Conservation (phyloP, 495 filamentous ascomycete genomes). For the Hypomontagnella submonticulosa region DNA sequence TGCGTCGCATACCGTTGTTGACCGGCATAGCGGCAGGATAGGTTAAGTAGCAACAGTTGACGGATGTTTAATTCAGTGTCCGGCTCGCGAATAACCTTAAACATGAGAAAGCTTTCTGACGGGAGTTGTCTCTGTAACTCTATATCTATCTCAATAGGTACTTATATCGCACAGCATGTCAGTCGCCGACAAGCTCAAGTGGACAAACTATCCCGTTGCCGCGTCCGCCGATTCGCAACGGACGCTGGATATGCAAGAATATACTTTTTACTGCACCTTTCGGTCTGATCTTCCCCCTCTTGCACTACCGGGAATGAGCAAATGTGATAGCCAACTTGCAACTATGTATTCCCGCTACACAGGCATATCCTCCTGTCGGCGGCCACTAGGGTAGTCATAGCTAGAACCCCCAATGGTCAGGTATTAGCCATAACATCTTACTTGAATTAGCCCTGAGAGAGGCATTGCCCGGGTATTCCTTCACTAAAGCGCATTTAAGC, state of each 20-base stretch:
- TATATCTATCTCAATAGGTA: constrained; percentile 16
- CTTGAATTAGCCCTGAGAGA: background rate
- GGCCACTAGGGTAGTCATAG: background rate
- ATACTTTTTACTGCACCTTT: constrained; percentile 35
- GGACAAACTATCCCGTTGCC: constrained; percentile 18
- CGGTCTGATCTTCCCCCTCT: constrained; percentile 29
- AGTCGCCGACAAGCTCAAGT: constrained; percentile 29
- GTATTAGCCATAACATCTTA: constrained; percentile 13
- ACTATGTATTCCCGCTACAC: background rate
- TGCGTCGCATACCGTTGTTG: background rate
- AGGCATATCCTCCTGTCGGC: constrained; percentile 24
- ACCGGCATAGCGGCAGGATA: constrained; percentile 12
- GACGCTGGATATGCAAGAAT: constrained; percentile 17
- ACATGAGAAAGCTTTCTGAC: constrained; percentile 23
- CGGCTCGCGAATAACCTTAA: constrained; percentile 43
- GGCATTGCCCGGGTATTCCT: background rate
- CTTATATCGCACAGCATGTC: constrained; percentile 23
- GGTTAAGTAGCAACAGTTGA: constrained; percentile 8
- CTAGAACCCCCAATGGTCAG: background rate
- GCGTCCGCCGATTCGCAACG: constrained; percentile 7
- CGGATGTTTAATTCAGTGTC: constrained; percentile 33
- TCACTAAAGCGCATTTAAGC: background rate
- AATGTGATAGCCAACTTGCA: constrained; percentile 25
- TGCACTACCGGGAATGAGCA: constrained; percentile 9
- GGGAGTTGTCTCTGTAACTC: constrained; percentile 27